Base-by-base conservation (phyloP, 306 rosid species). In the Styphnolobium japonicum region DNA sequence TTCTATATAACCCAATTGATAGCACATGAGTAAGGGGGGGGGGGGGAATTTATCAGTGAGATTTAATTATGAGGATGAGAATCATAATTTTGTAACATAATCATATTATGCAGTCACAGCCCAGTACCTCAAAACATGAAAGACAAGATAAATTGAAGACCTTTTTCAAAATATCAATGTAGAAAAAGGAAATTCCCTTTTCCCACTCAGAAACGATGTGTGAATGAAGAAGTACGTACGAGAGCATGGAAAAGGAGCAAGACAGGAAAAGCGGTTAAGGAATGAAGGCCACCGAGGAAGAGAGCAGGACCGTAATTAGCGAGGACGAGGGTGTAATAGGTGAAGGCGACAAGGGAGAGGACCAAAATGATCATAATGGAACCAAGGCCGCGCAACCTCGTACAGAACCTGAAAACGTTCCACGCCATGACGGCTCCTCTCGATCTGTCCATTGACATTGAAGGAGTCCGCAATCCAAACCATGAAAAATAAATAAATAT, bases 341-440 rank as follows among this genome's bases (percentile, higher is more conserved):
- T 82, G 84, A 92, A 83, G 19, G 86, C 83, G 19, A 84, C 85
- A 48, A 92, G 76, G 64, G 80, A 80, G 56, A 90, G 78, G 31
- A 92, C 90, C 39, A 90, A 12, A 48, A 87, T 9, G 78, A 92
- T 87, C 94, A 88, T 90, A 53, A 92, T 34, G 60, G 88, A 92
- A 52, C 93, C 94, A 6, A 90, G 87, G 12, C 85, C 88, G 1
- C 93, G 90, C 52, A 90, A 81, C 10, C 88, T 83, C 71, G 87
- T 73, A 57, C 94, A 92, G 75, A 82, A 85, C 74, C 56, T 82
- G 88, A 88, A 92, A 53, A 82, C 90, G 80, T 92, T 92, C 89
- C 93, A 88, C 27, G 89, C 84, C 97, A 88, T 88, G 42, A 68
- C 57, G 11, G 72, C 39, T 45, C 83, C 75, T 65, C 46, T 63